Base-by-base conservation (phyloP, 208 protist genomes). In the Vickermania spadyakhi region DNA sequence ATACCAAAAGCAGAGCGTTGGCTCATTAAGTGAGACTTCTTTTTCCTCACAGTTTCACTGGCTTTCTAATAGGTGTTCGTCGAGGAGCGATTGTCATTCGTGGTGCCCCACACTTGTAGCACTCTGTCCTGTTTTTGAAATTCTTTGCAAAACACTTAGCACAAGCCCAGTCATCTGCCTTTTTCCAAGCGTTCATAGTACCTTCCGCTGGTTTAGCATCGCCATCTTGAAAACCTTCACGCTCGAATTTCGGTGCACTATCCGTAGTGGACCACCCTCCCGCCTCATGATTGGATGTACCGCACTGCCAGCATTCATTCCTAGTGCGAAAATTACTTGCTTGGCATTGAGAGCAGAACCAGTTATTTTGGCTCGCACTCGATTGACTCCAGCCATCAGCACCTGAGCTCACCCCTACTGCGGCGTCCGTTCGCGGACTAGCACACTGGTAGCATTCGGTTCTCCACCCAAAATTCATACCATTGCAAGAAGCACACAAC, bases 251-350 rank as follows among this genome's bases (percentile, higher is more conserved):
- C 13, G 76, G 73, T 7, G 70, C 31, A 21, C 29, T 45, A 18
- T 68, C 68, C 2, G 65, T 51, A 2, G 58, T 63, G 2, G 64
- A 66, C 58, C 59, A 67, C n/a, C 64, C 51, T 27, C 57, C 66
- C n/a, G 64, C 58, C 36, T 64, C 68, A 13, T 76, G 79, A 51
- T 70, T 56, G 26, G 62, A 56, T 7, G 70, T 66, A 18, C 66
- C 63, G 54, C 87, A 94, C 66, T 94, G 84, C 87, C 87, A 94
- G 62, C 87, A 94, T 52, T 62, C 67, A 29, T 59, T 57, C 23
- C 87, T 81, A 14, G 87, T 94, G 27, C 87, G 79, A 69, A 94
- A 94, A 68, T 94, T 94, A 62, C 81, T 87, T 0, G 87, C 67
- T 28, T 84, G 73, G 56, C 87, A 94, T 26, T 81, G 66, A 14